Base-by-base conservation (phyloP, 495 filamentous ascomycete genomes). In the Neurospora tetrasperma region DNA sequence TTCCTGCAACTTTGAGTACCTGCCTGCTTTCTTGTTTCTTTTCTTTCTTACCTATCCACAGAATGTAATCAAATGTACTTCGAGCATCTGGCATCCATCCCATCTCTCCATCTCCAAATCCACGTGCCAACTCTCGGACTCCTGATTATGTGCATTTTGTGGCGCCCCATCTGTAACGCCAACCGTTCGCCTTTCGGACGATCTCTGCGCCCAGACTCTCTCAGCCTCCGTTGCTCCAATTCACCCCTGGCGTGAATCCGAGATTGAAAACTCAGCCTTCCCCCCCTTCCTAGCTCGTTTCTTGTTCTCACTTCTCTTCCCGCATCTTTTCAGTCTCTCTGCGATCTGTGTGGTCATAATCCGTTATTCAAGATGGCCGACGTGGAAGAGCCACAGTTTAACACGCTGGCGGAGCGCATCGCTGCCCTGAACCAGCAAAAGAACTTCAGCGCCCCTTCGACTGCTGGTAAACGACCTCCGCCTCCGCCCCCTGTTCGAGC, bases 371-470 rank as follows among this genome's bases (percentile, higher is more conserved):
- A 77, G 41, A 89, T 89, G 87, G 82, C 84, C 5, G 86, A 89
- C 70, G 80, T 82, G 59, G 86, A 88, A 71, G 86, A 87, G 74
- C 86, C 86, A 7, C 86, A 10, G 83, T 85, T 72, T 88, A 86
- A 79, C 68, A 83, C 86, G 23, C 83, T 89, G n/a, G 80, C 82
- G 2, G 85, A 86, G 77, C 82, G 87, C 69, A 89, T 88, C 42
- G 86, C 86, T 20, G 87, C 87, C 69, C 78, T 89, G 70, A 89
- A 88, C 73, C 78, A 79, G 70, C 84, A 85, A 69, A 84, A 84
- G 78, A 87, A 86, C 73, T 84, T 85, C 79, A 76, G 82, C 59
- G 76, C 79, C 66, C 82, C 83, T 2, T 72, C 83, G 0, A 72
- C 73, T 8, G 77, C 73, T 23, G 78, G 78, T 69, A 86, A 84